Evolutionary conservation across 2,329 filamentous ascomycete species (phyloP).

Genomic region (Alternaria alternata): DNA sequence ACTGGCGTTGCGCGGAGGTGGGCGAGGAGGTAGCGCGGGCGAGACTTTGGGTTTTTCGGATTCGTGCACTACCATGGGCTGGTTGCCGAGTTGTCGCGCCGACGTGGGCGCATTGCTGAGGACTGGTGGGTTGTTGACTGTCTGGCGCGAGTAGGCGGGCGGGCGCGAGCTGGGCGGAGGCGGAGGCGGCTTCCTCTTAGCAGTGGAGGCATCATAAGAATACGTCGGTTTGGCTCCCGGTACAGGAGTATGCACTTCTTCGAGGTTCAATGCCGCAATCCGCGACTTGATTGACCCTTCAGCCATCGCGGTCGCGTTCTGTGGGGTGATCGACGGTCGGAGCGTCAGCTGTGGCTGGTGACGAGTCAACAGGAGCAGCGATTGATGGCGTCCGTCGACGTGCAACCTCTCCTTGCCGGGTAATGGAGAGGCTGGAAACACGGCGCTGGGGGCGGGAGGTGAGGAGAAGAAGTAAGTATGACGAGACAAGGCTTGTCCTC

Average conservation of each 20-base stretch:
- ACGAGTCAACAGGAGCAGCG: conserved; percentile 10
- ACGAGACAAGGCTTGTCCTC: conserved; percentile 13
- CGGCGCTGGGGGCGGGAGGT: neutral
- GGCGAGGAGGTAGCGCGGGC: conserved; percentile 49
- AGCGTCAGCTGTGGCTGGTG: conserved; percentile 18
- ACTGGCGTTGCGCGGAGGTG: conserved; percentile 60
- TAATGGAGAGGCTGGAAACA: neutral
- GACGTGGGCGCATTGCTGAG: conserved; percentile 47
- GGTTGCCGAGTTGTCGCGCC: conserved; percentile 49
- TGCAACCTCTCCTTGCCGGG: conserved; percentile 9
- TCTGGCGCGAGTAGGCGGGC: conserved; percentile 42
- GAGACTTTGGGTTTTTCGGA: conserved; percentile 30
- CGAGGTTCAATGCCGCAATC: conserved; percentile 58
- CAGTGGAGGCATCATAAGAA: conserved; percentile 44
- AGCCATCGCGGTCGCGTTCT: conserved; percentile 38
- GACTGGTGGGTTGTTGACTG: conserved; percentile 53
- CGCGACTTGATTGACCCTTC: conserved; percentile 54
- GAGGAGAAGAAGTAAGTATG: neutral
- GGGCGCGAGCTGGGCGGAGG: conserved; percentile 50
- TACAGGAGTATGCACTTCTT: conserved; percentile 53
- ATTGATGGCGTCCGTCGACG: conserved; percentile 5
- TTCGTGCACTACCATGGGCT: conserved; percentile 39
- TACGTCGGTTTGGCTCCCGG: conserved; percentile 48
- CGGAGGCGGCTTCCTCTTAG: conserved; percentile 50
- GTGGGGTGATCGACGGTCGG: conserved; percentile 18